phyloP scores from a whole-genome alignment of 306 rosid genomes.

The Ormosia emarginata region DNA sequence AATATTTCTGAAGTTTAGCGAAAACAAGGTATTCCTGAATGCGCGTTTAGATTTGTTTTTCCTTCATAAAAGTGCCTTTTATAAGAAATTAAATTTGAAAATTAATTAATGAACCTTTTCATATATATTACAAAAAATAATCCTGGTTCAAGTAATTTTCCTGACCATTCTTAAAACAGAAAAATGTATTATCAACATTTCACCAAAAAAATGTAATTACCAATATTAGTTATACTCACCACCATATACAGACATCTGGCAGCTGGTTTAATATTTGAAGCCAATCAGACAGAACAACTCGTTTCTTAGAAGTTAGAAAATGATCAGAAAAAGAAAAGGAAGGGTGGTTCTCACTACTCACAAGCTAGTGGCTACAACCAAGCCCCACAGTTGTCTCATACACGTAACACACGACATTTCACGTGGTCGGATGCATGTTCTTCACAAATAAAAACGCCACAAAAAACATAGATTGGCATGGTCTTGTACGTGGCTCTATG shows the following conservation, averaged over 20 bases:
- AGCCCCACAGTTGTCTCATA: conserved; percentile 26
- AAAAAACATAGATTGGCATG: conserved; percentile 12
- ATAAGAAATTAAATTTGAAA: too few species aligned
- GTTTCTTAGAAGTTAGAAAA: neutral
- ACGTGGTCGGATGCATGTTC: conserved; percentile 38
- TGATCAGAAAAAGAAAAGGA: neutral
- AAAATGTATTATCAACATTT: neutral
- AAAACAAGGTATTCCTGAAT: too few species aligned
- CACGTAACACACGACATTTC: conserved; percentile 29
- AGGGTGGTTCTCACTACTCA: neutral
- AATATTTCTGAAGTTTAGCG: too few species aligned
- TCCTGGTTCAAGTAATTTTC: neutral
- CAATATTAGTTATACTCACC: neutral
- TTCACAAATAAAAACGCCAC: conserved; percentile 12
- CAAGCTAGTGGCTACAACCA: conserved; percentile 26
- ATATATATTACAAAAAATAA: neutral
- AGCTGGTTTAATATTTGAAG: neutral
- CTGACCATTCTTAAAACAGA: neutral
- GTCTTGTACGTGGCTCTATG: conserved; percentile 9
- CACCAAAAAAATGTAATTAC: too few species aligned
- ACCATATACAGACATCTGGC: neutral
- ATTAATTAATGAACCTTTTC: neutral
- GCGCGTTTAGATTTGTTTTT: too few species aligned
- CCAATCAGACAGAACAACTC: neutral
- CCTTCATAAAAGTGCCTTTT: too few species aligned